Evolutionary conservation across 73 alveolate species (phyloP).

Genomic region (Symbiodinium pilosum): DNA sequence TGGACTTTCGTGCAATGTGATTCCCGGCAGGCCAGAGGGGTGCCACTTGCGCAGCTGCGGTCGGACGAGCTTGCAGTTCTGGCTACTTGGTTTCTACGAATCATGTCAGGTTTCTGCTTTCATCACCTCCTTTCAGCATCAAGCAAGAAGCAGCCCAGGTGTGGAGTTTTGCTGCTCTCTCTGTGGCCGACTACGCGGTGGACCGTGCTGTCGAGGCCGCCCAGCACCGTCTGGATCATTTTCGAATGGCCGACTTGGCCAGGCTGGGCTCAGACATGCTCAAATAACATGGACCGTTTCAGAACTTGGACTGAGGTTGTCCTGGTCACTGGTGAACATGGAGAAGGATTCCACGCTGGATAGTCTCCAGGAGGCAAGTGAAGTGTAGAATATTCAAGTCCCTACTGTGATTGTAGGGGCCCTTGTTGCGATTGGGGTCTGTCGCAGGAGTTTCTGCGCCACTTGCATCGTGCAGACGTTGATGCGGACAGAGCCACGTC

Average conservation of each 20-base stretch:
- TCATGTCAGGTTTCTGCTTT: not conserved
- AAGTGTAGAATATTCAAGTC: no score
- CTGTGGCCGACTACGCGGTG: not conserved
- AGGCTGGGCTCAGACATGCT: not conserved
- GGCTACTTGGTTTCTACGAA: not conserved
- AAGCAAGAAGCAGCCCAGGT: not conserved
- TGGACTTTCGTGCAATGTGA: not conserved
- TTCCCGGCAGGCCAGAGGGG: not conserved
- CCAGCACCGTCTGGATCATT: not conserved
- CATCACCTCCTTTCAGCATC: not conserved
- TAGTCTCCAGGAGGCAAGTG: slow-evolving; percentile 23
- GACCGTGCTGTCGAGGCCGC: not conserved
- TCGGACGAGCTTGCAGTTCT: slow-evolving; percentile 20
- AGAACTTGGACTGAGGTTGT: not conserved
- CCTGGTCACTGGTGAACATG: slow-evolving; percentile 24
- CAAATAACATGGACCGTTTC: not conserved
- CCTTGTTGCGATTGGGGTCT: no score
- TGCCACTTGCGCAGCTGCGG: not conserved
- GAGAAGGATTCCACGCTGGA: not conserved
- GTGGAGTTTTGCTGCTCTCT: not conserved
- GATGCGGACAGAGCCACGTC: slow-evolving; percentile 16
- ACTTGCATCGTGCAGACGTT: not conserved
- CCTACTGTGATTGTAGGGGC: no score
- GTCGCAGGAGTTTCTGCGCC: slow-evolving; percentile 18
- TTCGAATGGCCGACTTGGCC: not conserved